These are phyloP conservation scores for Corymbia maculata DNA, from an alignment of 345 rosid genomes.

Conservation along the genomic window DNA sequence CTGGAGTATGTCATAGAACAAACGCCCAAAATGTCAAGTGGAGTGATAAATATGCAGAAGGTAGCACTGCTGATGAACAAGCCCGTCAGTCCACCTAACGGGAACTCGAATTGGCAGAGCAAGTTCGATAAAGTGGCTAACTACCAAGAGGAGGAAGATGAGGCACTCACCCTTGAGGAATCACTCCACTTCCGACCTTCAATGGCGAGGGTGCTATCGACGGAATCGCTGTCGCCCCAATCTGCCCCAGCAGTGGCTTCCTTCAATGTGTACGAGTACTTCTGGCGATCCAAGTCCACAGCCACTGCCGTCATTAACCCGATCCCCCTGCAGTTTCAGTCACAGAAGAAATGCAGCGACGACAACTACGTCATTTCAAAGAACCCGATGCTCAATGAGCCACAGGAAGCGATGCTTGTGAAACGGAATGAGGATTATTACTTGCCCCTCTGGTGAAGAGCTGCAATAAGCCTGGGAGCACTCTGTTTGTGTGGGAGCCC, in stretches of 20 bases:
- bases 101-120: conserved; percentile 42
- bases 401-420: conserved; percentile 7
- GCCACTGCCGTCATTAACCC: neutral
- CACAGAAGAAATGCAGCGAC: neutral
- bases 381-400: conserved; percentile 4
- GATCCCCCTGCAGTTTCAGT: neutral
- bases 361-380: conserved; percentile 4
- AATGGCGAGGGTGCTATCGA: conserved; percentile 28
- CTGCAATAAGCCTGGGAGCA: conserved; percentile 71
- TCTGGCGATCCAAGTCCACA: conserved; percentile 44
- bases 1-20: conserved; percentile 11
- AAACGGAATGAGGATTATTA: conserved; percentile 11
- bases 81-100: conserved; percentile 35
- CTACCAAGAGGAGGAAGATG: neutral
- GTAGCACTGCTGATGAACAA: conserved; percentile 47
- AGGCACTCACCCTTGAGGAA: conserved; percentile 10
- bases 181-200: conserved; percentile 35
- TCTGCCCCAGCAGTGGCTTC: conserved; percentile 13
- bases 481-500: conserved; percentile 49
- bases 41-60: conserved; percentile 38
- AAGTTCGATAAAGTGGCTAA: conserved; percentile 12
- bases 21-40: conserved; percentile 24
- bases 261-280: conserved; percentile 64
- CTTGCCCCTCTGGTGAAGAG: conserved; percentile 32
- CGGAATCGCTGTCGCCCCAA: neutral